Conservation (phyloP, 2,329 filamentous ascomycete species). For the Aureobasidium melanogenum region DNA sequence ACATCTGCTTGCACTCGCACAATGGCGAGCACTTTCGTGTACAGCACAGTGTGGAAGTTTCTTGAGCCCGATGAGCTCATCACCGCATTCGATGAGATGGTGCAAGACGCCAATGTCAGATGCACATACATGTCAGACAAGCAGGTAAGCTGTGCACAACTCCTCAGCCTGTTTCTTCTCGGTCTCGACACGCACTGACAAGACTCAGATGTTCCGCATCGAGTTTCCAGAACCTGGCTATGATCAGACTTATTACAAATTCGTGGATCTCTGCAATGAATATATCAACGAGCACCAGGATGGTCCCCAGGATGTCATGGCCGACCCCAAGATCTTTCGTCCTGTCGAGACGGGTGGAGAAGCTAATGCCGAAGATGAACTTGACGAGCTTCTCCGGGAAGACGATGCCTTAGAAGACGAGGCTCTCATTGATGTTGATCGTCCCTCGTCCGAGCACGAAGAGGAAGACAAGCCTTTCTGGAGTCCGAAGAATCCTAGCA, state of each 20-base stretch:
- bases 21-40: conserved; percentile 21
- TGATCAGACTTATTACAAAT: not conserved
- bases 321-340: not conserved
- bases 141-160: not conserved
- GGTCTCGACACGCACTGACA: not conserved
- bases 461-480: conserved; percentile 4
- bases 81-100: conserved; percentile 17
- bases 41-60: conserved; percentile 22
- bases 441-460: not conserved
- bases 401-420: not conserved
- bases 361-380: not conserved
- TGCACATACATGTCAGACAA: conserved; percentile 3
- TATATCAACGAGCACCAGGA: not conserved
- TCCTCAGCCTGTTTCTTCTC: not conserved
- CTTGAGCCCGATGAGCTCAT: conserved; percentile 16
- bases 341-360: not conserved
- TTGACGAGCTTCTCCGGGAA: not conserved
- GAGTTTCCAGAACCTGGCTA: not conserved
- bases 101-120: conserved; percentile 4
- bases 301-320: not conserved
- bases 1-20: not conserved
- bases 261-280: not conserved
- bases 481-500: not conserved
- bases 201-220: not conserved
- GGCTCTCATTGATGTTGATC: not conserved